phyloP scores from a whole-genome alignment of 768 basidiomycete species.

The Suillus bovinus region DNA sequence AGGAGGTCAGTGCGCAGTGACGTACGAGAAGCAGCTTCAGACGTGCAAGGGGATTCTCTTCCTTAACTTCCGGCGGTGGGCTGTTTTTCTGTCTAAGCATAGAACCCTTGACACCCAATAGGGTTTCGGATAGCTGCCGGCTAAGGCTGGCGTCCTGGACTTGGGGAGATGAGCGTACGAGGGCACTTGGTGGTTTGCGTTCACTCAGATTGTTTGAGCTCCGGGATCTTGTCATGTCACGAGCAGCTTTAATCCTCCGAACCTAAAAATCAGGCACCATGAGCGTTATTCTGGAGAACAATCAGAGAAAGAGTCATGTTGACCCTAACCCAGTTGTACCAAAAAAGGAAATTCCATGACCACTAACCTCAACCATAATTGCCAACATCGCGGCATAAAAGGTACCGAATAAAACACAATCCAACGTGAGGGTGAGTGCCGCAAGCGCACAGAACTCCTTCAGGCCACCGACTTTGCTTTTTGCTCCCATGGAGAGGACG shows the following conservation, averaged over 20 bases:
- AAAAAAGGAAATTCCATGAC: constrained; percentile 16
- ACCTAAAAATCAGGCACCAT: constrained; percentile 44
- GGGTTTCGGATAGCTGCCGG: constrained; percentile 28
- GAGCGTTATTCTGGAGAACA: constrained; percentile 9
- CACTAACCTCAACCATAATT: constrained; percentile 91
- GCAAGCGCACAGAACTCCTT: constrained; percentile 95
- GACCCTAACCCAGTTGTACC: constrained; percentile 12
- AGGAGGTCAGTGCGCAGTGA: constrained; percentile 14
- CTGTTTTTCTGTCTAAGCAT: constrained; percentile 45
- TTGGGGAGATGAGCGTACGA: constrained; percentile 24
- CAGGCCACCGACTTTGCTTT: constrained; percentile 83
- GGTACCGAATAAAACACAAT: constrained; percentile 86
- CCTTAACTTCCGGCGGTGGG: constrained; percentile 43
- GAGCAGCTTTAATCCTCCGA: constrained; percentile 66
- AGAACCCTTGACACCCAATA: constrained; percentile 53
- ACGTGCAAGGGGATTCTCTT: constrained; percentile 80
- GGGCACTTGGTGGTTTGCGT: constrained; percentile 32
- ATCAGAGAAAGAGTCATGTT: constrained; percentile 4
- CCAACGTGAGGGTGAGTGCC: constrained; percentile 81
- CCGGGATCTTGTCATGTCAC: constrained; percentile 45
- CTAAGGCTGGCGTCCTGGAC: constrained; percentile 19
- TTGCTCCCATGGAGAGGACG: constrained; percentile 85
- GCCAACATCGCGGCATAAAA: constrained; percentile 87
- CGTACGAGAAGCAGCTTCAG: constrained; percentile 85
- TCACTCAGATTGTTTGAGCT: constrained; percentile 32